Conservation (phyloP, 768 basidiomycete genomes). For the Boletus rufocinnamomeus region DNA sequence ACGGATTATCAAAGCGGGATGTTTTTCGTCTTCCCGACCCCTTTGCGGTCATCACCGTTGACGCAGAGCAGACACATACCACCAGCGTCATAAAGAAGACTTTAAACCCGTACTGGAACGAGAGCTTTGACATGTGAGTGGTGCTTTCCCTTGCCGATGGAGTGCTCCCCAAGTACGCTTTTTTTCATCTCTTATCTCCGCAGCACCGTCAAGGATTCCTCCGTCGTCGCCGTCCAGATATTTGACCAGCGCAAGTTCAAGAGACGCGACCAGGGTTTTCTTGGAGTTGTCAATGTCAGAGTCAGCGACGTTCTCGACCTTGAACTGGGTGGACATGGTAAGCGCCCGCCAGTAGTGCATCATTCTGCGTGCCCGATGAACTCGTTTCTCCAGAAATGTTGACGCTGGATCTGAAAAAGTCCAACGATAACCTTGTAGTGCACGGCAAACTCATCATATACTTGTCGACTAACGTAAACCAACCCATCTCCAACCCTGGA, state of each 20-base stretch:
- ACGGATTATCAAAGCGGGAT: slow-evolving; percentile 91
- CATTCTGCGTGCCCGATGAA: background rate
- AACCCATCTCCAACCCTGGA: slow-evolving; percentile 83
- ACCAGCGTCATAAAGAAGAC: slow-evolving; percentile 98
- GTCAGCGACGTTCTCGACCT: slow-evolving; percentile 91
- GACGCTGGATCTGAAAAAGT: slow-evolving; percentile 95
- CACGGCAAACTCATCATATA: slow-evolving; percentile 98
- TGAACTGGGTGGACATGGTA: slow-evolving; percentile 91
- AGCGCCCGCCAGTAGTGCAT: slow-evolving; percentile 33
- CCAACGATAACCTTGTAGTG: slow-evolving; percentile 97
- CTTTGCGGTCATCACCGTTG: slow-evolving; percentile 97
- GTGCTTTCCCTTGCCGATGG: background rate
- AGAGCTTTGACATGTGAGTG: slow-evolving; percentile 94
- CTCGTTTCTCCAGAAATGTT: slow-evolving; percentile 74
- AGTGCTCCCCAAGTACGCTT: background rate
- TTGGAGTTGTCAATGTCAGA: slow-evolving; percentile 95
- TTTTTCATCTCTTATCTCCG: slow-evolving; percentile 13
- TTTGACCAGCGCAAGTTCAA: slow-evolving; percentile 99
- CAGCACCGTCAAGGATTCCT: slow-evolving; percentile 96
- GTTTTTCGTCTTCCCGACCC: slow-evolving; percentile 97
- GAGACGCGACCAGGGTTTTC: slow-evolving; percentile 94
- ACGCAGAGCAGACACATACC: slow-evolving; percentile 95
- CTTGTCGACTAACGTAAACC: slow-evolving; percentile 86
- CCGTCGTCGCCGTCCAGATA: slow-evolving; percentile 96
- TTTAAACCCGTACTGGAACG: slow-evolving; percentile 95